Evolutionary conservation across 2,329 filamentous ascomycete species (phyloP), one percentile per base, ranked within the genome.

Genomic region (Leptoxyphium fumago): DNA sequence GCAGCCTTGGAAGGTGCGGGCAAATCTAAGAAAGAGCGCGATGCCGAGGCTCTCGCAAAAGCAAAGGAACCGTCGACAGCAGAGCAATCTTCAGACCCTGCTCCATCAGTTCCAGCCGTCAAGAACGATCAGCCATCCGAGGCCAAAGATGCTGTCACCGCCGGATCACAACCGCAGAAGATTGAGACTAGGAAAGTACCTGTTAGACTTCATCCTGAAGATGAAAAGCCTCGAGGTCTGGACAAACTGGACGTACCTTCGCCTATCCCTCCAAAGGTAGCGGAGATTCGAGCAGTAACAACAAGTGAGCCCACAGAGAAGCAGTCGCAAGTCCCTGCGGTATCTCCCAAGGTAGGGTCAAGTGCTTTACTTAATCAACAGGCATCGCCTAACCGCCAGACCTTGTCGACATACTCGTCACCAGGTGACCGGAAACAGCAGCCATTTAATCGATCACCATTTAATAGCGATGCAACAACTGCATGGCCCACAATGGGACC

Each of bases 371-470:
- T 40, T 14, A 17, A 40, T 13, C 38, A 40, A 18, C 38, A 40
- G 18, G 14, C 38, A 13, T 40, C 38, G 5, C 38, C 77, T 77
- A 51, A 73, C 73, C 32, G 74, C 73, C 30, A 68, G 75, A 21
- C 73, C 7, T 70, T 73, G 44, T 70, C 73, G 11, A 72, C 57
- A n/a, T 61, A 58, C 45, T 58, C 60, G 5, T 60, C 60, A 28
- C 59, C 59, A n/a, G 54, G 58, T 13, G 60, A 62, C 26, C 58
- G 57, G 43, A 59, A 60, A 43, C 52, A 51, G 29, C 60, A 62
- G 45, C 54, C 55, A 10, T 60, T 59, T 39, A 52, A 50, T n/a
- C 51, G 56, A n/a, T 58, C 57, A 29, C 54, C 56, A 13, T 47
- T 56, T 40, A 49, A 43, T 45, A 52, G 46, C 41, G 54, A 57